Conservation (phyloP, 805 yeast genomes). For the Yamadazyma tumulicola region DNA sequence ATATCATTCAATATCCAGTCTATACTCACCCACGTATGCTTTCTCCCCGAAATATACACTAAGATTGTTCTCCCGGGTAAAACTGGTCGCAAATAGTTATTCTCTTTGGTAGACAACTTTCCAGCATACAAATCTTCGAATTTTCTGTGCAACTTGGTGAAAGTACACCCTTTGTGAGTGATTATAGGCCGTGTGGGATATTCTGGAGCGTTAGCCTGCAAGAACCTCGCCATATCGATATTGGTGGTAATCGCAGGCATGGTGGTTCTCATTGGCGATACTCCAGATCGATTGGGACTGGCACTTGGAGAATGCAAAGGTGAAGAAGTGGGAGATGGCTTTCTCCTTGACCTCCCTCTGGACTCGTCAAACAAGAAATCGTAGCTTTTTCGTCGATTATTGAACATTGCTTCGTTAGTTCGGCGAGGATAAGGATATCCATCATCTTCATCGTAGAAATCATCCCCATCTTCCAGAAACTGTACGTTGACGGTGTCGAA, state of each 20-base stretch:
- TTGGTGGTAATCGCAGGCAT: no score
- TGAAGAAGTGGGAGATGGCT: constrained; percentile 9
- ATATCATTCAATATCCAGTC: constrained; percentile 63
- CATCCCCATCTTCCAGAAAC: constrained; percentile 20
- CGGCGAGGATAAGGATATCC: constrained; percentile 3
- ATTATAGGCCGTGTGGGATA: constrained; percentile 42
- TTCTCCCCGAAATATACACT: constrained; percentile 66
- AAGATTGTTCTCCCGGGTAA: constrained; percentile 54
- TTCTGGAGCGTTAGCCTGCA: constrained; percentile 5
- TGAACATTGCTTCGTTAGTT: constrained; percentile 5
- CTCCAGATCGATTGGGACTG: constrained; percentile 18
- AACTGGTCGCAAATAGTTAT: constrained; percentile 25
- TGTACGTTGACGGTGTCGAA: constrained; percentile 51
- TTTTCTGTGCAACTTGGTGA: constrained; percentile 44
- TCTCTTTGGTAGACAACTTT: constrained; percentile 21
- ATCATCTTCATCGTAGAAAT: constrained; percentile 16
- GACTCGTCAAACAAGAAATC: constrained; percentile 2
- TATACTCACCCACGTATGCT: constrained; percentile 78
- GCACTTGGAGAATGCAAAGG: constrained; percentile 16
- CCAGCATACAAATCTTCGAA: constrained; percentile 46
- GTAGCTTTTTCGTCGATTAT: constrained; percentile 1
- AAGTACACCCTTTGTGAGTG: constrained; percentile 40
- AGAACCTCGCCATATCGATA: constrained; percentile 11
- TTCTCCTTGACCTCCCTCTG: constrained; percentile 11
- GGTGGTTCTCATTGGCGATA: constrained; percentile 16